phyloP scores from a whole-genome alignment of 345 rosid genomes.

The Gossypium raimondii region DNA sequence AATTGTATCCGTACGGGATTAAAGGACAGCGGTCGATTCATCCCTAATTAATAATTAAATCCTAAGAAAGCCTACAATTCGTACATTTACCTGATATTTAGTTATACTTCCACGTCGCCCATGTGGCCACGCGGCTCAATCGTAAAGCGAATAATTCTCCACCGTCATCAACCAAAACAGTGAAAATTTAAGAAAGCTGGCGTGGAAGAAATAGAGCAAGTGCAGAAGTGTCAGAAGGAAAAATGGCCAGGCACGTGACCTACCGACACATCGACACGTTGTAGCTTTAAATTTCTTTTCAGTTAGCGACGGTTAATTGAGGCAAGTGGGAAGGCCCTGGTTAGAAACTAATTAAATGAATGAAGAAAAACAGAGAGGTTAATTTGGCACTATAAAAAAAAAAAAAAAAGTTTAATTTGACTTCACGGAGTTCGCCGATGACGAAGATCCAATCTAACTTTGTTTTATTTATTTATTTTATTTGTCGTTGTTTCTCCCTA shows the following conservation, averaged over 20 bases:
- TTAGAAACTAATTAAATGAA: too few relatives aligned
- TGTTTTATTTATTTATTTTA: too few relatives aligned
- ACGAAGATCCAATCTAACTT: neutral
- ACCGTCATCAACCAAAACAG: neutral
- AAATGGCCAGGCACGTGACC: constrained; percentile 8
- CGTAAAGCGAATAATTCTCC: neutral
- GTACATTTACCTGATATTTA: neutral
- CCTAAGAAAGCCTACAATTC: neutral
- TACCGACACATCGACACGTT: constrained; percentile 23
- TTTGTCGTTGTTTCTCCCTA: neutral
- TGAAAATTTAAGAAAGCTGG: neutral
- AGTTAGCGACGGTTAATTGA: constrained; percentile 34
- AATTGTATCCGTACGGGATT: neutral
- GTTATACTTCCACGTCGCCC: neutral
- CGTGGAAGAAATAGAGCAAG: neutral
- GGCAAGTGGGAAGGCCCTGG: too few relatives aligned
- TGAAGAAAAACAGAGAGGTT: too few relatives aligned
- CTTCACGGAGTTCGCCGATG: neutral
- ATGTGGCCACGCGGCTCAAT: neutral
- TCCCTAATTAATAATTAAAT: neutral
- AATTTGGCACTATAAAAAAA: too few relatives aligned
- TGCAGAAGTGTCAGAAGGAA: neutral
- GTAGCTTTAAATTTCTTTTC: constrained; percentile 17
- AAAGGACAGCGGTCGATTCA: neutral
- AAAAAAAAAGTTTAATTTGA: neutral